Evolutionary conservation across 352 stramenopile genomes (phyloP).

Genomic region (Phytophthora tubulina): DNA sequence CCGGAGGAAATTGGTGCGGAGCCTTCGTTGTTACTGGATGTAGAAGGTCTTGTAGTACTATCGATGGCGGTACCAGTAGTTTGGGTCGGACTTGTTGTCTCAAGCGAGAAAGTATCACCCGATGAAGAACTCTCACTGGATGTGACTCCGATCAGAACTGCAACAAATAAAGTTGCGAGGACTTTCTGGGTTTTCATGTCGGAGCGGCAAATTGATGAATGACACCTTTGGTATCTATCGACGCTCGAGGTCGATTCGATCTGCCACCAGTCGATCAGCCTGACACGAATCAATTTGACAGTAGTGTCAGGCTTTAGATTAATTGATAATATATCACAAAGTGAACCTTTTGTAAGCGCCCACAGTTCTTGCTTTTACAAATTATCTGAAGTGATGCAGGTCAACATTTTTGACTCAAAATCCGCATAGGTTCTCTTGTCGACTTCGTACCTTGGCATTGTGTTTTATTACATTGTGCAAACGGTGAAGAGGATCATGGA

Average conservation of each 20-base stretch:
- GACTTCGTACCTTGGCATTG: too few species aligned
- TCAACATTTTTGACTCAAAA: too few species aligned
- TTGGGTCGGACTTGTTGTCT: too few species aligned
- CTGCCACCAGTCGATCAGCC: background rate
- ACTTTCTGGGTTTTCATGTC: conserved; percentile 3
- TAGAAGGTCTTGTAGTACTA: background rate
- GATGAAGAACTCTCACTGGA: background rate
- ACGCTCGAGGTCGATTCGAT: too few species aligned
- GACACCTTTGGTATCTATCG: background rate
- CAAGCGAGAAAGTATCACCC: background rate
- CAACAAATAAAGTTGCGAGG: background rate
- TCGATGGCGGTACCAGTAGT: background rate
- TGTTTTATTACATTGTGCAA: too few species aligned
- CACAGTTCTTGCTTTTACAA: too few species aligned
- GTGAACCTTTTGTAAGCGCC: background rate
- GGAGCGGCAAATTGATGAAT: background rate
- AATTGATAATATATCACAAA: background rate
- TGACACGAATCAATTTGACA: too few species aligned
- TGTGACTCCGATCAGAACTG: background rate
- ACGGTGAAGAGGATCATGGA: too few species aligned
- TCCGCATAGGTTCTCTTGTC: too few species aligned
- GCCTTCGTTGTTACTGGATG: background rate
- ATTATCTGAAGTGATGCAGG: too few species aligned
- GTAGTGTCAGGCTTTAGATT: too few species aligned
- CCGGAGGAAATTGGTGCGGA: background rate